These are phyloP conservation scores for Ophiocordyceps camponoti-leonardi DNA, from an alignment of 2,329 filamentous ascomycete genomes.

Conservation along the genomic window DNA sequence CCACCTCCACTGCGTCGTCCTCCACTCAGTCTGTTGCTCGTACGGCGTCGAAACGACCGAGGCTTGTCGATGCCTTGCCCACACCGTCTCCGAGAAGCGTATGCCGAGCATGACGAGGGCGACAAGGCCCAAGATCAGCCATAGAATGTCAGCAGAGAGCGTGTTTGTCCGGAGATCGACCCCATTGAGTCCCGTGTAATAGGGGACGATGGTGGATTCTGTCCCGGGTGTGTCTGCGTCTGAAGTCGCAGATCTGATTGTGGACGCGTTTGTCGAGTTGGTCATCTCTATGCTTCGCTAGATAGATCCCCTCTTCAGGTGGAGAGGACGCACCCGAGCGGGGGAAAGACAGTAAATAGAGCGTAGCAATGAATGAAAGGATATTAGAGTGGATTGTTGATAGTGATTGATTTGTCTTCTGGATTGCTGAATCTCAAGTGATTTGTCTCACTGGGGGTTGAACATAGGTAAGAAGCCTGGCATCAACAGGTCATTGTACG, in stretches of 20 bases:
- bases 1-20: constrained; percentile 35
- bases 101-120: not conserved
- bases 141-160: not conserved
- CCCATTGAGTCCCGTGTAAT: not conserved
- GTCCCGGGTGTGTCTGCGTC: not conserved
- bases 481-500: not conserved
- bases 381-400: not conserved
- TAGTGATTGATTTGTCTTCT: not conserved
- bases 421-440: no score
- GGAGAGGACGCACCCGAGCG: no score
- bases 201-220: not conserved
- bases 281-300: not conserved
- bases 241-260: not conserved
- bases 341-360: no score
- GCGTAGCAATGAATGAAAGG: no score
- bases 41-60: not conserved
- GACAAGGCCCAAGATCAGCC: not conserved
- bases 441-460: no score
- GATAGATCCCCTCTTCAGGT: not conserved
- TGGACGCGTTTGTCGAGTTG: not conserved
- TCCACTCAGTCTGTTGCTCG: constrained; percentile 39
- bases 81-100: not conserved
- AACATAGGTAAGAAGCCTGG: no score
- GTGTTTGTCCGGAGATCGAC: not conserved
- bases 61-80: not conserved